Conservation (phyloP, 2,329 filamentous ascomycete genomes). For the Hypoxylon sp. region DNA sequence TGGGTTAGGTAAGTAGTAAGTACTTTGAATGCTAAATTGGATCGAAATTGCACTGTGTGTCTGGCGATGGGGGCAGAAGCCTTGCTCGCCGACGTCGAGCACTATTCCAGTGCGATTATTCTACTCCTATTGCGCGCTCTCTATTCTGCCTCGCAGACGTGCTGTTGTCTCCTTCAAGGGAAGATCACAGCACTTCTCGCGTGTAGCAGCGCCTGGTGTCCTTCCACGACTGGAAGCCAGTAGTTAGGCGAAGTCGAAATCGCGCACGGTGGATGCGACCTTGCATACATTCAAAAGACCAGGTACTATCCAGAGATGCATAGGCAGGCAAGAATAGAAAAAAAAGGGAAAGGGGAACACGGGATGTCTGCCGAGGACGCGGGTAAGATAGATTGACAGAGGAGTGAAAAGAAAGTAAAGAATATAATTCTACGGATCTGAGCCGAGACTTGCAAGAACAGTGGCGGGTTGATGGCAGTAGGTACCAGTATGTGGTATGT, state of each 20-base stretch:
- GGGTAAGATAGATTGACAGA: conserved; percentile 5
- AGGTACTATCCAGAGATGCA: conserved; percentile 40
- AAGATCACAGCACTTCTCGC: conserved; percentile 30
- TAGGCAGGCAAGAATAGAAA: conserved; percentile 22
- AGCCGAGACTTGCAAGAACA: conserved; percentile 43
- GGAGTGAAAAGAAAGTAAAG: conserved; percentile 25
- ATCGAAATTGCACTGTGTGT: conserved; percentile 29
- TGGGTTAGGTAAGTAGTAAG: conserved; percentile 22
- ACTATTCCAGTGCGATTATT: conserved; percentile 21
- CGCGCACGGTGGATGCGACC: conserved; percentile 44
- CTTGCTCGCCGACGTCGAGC: conserved; percentile 32
- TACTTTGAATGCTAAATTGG: conserved; percentile 8
- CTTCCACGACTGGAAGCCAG: conserved; percentile 40
- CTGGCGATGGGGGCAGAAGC: conserved; percentile 32
- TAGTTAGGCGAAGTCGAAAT: conserved; percentile 46
- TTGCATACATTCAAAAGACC: conserved; percentile 47
- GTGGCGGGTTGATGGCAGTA: conserved; percentile 31
- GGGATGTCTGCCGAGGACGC: conserved; percentile 21
- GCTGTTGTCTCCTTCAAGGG: conserved; percentile 19
- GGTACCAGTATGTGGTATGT: conserved; percentile 28
- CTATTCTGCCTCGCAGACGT: conserved; percentile 4
- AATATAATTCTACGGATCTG: conserved; percentile 44
- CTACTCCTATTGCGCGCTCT: conserved; percentile 7
- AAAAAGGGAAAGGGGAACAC: conserved; percentile 11
- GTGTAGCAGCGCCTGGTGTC: conserved; percentile 38